These are phyloP conservation scores for Remersonia thermophila DNA, from an alignment of 2,329 filamentous ascomycete species.

Conservation along the genomic window DNA sequence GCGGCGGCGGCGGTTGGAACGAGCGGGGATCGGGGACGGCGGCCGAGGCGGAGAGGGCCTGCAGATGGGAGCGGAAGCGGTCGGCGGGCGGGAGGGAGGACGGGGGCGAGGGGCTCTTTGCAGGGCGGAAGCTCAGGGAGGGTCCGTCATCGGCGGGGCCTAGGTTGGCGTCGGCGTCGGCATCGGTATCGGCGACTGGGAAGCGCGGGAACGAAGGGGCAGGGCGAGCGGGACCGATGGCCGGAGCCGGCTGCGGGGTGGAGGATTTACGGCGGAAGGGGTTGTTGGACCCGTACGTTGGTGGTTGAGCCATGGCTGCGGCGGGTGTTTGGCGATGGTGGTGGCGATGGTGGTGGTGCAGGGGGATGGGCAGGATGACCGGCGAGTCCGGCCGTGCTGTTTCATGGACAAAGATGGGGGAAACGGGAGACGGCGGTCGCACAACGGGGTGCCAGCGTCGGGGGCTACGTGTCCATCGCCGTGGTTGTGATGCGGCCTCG, in stretches of 20 bases:
- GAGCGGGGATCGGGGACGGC: conserved; percentile 11
- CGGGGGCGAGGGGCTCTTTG: conserved; percentile 10
- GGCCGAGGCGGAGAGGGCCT: conserved; percentile 23
- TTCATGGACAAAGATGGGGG: not conserved
- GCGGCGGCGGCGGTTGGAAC: not conserved
- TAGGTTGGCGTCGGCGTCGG: not conserved
- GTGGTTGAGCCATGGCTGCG: conserved; percentile 23
- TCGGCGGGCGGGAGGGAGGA: conserved; percentile 20
- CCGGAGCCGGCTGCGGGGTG: conserved; percentile 16
- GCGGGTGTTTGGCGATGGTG: too few species aligned
- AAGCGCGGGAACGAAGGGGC: conserved; percentile 9
- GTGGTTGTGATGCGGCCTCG: not conserved
- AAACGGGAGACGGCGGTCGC: not conserved
- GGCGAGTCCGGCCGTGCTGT: too few species aligned
- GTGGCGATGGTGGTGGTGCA: too few species aligned
- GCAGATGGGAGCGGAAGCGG: conserved; percentile 21
- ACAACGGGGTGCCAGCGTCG: not conserved
- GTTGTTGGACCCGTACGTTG: conserved; percentile 33
- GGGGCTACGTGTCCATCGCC: conserved; percentile 7
- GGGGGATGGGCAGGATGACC: too few species aligned
- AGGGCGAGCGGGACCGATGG: conserved; percentile 18
- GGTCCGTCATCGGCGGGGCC: not conserved
- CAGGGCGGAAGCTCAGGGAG: not conserved
- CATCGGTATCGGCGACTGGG: conserved; percentile 7
- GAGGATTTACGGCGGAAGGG: conserved; percentile 37